phyloP scores from a whole-genome alignment of 2,329 filamentous ascomycete genomes.

The Plectosphaerella plurivora region DNA sequence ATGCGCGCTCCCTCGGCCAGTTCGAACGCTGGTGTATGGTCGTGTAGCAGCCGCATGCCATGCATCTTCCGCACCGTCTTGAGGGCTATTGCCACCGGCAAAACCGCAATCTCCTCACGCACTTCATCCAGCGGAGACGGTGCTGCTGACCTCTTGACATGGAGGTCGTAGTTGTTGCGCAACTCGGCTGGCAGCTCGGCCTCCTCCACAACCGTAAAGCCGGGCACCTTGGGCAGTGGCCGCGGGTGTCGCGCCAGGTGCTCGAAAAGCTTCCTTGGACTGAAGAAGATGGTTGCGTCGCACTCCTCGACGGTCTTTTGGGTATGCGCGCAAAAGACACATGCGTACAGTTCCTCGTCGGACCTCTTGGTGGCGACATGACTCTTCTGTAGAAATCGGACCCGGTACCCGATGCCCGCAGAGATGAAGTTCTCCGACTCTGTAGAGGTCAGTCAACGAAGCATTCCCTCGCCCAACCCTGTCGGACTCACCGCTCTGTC shows the following conservation, averaged over 20 bases:
- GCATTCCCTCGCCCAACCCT: neutral
- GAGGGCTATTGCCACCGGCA: constrained; percentile 40
- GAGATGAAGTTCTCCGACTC: constrained; percentile 43
- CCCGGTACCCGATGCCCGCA: constrained; percentile 42
- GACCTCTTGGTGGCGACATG: constrained; percentile 44
- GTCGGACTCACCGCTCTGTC: constrained; percentile 36
- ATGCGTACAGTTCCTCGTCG: constrained; percentile 51
- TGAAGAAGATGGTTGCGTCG: constrained; percentile 55
- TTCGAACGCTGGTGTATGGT: constrained; percentile 40
- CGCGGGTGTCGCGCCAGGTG: constrained; percentile 50
- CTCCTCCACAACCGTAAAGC: constrained; percentile 43
- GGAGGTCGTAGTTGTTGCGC: constrained; percentile 49
- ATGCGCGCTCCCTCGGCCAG: constrained; percentile 44
- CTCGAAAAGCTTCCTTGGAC: constrained; percentile 44
- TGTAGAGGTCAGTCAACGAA: constrained; percentile 12
- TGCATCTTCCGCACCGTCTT: constrained; percentile 44
- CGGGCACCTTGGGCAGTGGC: constrained; percentile 44
- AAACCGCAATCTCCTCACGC: constrained; percentile 29
- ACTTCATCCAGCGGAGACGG: constrained; percentile 37
- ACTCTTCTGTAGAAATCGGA: constrained; percentile 52
- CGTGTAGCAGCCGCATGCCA: constrained; percentile 39
- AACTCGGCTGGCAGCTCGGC: constrained; percentile 31
- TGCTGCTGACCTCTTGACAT: constrained; percentile 35
- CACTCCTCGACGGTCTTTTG: constrained; percentile 47
- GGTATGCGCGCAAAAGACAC: constrained; percentile 47